phyloP scores from a whole-genome alignment of 108 stramenopile genomes.

The Nitzschia palea region DNA sequence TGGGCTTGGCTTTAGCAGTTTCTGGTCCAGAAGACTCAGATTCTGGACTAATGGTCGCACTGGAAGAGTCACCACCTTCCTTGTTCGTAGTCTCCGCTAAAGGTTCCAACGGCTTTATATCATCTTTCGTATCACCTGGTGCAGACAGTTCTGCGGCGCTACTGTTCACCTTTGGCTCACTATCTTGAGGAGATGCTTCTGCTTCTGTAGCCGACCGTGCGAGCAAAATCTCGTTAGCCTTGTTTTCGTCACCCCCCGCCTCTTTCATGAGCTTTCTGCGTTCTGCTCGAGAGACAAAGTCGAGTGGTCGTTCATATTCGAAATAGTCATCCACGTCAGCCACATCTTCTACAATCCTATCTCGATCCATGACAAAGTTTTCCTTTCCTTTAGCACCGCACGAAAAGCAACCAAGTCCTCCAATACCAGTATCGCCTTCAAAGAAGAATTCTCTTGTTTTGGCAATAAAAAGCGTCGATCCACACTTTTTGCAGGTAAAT shows the following conservation, averaged over 20 bases:
- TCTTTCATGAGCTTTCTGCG: constrained; percentile 66
- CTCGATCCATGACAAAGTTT: constrained; percentile 80
- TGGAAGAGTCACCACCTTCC: too few species aligned
- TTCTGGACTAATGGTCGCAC: too few species aligned
- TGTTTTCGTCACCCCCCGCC: constrained; percentile 72
- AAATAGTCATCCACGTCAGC: constrained; percentile 75
- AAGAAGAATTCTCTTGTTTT: constrained; percentile 84
- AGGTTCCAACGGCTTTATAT: background rate
- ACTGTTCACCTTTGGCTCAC: background rate
- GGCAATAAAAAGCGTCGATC: constrained; percentile 84
- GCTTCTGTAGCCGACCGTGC: background rate
- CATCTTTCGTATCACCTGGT: background rate
- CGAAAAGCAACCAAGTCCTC: constrained; percentile 71
- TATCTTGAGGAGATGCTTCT: background rate
- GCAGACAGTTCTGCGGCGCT: background rate
- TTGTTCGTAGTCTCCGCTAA: constrained; percentile 8
- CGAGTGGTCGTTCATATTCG: constrained; percentile 81
- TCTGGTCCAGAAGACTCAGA: too few species aligned
- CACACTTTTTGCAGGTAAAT: constrained; percentile 77
- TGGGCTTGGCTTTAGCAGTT: constrained; percentile 8
- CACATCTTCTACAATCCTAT: constrained; percentile 70
- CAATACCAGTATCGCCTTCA: constrained; percentile 64
- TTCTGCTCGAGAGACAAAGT: constrained; percentile 79
- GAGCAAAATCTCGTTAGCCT: constrained; percentile 60
- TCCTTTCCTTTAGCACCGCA: constrained; percentile 85